phyloP scores from a whole-genome alignment of 2,329 filamentous ascomycete species.

The Cladosporium sp. region DNA sequence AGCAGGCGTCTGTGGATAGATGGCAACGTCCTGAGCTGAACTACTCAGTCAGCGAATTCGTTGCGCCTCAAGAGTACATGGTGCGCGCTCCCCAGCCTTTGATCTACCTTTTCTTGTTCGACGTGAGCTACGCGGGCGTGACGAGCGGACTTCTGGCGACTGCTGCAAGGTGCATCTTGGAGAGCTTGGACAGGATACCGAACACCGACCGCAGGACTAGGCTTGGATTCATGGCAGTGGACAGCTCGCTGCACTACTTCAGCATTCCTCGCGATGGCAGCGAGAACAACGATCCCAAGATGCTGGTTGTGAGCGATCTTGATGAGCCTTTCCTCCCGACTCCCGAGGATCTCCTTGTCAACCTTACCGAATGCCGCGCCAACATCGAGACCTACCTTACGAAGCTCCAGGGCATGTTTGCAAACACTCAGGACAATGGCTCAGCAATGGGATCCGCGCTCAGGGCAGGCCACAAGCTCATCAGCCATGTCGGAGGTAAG shows the following conservation, averaged over 20 bases:
- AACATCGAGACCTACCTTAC: slow-evolving; percentile 90
- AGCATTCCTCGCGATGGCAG: slow-evolving; percentile 86
- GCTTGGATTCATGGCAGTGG: slow-evolving; percentile 92
- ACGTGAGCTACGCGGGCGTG: slow-evolving; percentile 88
- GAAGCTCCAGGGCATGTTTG: slow-evolving; percentile 95
- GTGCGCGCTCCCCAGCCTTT: slow-evolving; percentile 93
- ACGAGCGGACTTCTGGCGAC: slow-evolving; percentile 90
- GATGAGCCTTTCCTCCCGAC: slow-evolving; percentile 97
- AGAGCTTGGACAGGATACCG: slow-evolving; percentile 95
- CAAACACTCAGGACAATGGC: slow-evolving; percentile 82
- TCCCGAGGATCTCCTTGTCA: slow-evolving; percentile 86
- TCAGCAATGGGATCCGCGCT: slow-evolving; percentile 96
- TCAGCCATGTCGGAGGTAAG: slow-evolving; percentile 91
- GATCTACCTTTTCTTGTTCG: slow-evolving; percentile 93
- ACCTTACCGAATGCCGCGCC: slow-evolving; percentile 81
- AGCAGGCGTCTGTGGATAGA: slow-evolving; percentile 87
- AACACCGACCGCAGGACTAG: slow-evolving; percentile 92
- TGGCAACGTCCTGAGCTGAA: slow-evolving; percentile 94
- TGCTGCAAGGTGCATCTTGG: slow-evolving; percentile 86
- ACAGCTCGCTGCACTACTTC: slow-evolving; percentile 95
- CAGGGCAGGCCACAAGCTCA: slow-evolving; percentile 91
- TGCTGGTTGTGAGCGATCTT: slow-evolving; percentile 92
- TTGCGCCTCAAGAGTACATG: slow-evolving; percentile 99
- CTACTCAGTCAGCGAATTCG: slow-evolving; percentile 94
- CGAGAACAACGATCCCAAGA: slow-evolving; percentile 80